phyloP scores from a whole-genome alignment of 2,329 filamentous ascomycete species.

The Helminthosporium solani region DNA sequence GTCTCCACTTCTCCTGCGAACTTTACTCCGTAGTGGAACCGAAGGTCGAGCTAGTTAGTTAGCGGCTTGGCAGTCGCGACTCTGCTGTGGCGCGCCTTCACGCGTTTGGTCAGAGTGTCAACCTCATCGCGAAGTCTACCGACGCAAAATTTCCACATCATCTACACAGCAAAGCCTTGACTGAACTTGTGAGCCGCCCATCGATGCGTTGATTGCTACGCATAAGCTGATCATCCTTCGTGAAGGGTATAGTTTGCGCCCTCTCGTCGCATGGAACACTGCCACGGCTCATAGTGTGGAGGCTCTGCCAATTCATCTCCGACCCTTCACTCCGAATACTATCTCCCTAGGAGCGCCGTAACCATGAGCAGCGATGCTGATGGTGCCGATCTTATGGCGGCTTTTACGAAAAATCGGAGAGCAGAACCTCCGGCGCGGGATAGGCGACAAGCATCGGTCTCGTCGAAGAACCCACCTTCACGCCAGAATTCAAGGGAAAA shows the following conservation, averaged over 20 bases:
- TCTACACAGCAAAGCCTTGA: no score
- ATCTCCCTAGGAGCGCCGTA: not conserved
- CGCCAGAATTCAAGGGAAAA: slow-evolving; percentile 17
- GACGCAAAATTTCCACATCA: no score
- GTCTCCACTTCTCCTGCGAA: not conserved
- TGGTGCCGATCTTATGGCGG: slow-evolving; percentile 26
- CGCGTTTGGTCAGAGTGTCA: no score
- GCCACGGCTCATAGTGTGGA: not conserved
- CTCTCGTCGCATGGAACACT: not conserved
- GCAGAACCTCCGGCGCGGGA: not conserved
- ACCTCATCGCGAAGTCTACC: no score
- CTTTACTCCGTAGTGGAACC: no score
- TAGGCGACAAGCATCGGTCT: slow-evolving; percentile 10
- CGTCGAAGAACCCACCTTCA: slow-evolving; percentile 15
- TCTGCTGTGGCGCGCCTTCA: not conserved
- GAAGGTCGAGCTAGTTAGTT: no score
- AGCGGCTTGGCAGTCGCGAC: not conserved
- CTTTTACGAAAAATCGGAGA: slow-evolving; percentile 21
- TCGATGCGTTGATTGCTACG: no score
- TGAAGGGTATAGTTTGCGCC: no score
- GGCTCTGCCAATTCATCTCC: not conserved
- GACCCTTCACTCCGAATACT: not conserved
- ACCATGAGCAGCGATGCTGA: slow-evolving; percentile 12
- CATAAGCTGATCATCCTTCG: no score
- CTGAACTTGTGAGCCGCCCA: no score